phyloP scores from a whole-genome alignment of 352 stramenopile species.

The Phytophthora sojae region DNA sequence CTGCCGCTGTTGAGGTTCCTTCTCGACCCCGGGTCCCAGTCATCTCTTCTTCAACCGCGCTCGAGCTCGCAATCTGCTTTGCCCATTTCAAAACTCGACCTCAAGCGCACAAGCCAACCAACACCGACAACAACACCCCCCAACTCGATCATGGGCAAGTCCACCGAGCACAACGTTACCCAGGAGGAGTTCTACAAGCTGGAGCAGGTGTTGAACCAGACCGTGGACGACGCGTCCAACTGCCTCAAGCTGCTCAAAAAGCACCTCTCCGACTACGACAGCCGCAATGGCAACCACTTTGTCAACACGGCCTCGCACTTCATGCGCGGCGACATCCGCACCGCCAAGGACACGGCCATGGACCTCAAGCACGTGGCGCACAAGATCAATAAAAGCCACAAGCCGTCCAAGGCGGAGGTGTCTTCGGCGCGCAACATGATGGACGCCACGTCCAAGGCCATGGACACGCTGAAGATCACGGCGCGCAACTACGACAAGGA shows the following conservation, averaged over 20 bases:
- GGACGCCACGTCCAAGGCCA: conserved; percentile 27
- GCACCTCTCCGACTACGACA: conserved; percentile 36
- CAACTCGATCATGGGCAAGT: conserved; percentile 31
- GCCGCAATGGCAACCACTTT: conserved; percentile 39
- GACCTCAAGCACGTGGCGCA: conserved; percentile 35
- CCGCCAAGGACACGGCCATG: conserved; percentile 32
- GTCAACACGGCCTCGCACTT: conserved; percentile 33
- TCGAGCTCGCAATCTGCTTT: background rate
- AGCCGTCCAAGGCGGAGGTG: conserved; percentile 29
- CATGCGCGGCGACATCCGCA: conserved; percentile 36
- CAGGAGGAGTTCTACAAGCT: conserved; percentile 39
- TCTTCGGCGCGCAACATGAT: conserved; percentile 30
- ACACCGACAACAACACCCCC: background rate
- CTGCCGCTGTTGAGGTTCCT: background rate
- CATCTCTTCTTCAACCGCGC: background rate
- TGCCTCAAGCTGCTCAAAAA: conserved; percentile 37
- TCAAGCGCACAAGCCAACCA: conserved; percentile 17
- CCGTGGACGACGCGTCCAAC: conserved; percentile 20
- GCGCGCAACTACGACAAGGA: conserved; percentile 41
- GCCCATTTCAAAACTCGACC: conserved; percentile 36
- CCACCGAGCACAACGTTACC: conserved; percentile 14
- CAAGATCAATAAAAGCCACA: conserved; percentile 24
- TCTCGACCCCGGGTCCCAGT: conserved; percentile 1
- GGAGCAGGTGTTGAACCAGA: conserved; percentile 34
- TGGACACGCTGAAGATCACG: conserved; percentile 20